A percentile compares a stretch with the other conserved stretches of the same genome.
Evolutionary conservation across 129 eudicot genomes (phyloP).

Genomic region (Arctium minus): DNA sequence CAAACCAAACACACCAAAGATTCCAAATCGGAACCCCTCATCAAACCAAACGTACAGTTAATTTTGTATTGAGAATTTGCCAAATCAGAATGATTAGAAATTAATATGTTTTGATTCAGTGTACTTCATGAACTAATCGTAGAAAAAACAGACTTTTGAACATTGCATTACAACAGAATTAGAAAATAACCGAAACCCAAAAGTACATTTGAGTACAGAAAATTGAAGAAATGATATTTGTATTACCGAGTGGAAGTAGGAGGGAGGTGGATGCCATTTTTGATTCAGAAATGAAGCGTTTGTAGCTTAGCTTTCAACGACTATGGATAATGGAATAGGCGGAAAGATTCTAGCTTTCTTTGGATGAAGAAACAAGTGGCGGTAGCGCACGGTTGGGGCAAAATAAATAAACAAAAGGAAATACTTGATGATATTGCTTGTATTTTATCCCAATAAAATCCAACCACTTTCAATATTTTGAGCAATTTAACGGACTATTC

Average conservation of each 20-base stretch:
- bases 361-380: not conserved
- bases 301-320: not conserved
- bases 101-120: not conserved
- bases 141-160: not conserved
- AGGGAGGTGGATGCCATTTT: slow-evolving; percentile 33
- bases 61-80: not conserved
- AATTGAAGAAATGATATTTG: not conserved
- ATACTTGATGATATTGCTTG: too few relatives aligned
- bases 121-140: not conserved
- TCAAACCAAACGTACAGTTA: not conserved
- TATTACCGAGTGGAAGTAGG: slow-evolving; percentile 34
- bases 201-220: not conserved
- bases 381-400: not conserved
- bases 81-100: not conserved
- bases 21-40: too few relatives aligned
- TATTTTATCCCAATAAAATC: too few relatives aligned
- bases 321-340: slow-evolving; percentile 23
- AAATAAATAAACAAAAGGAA: too few relatives aligned
- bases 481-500: too few relatives aligned
- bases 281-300: slow-evolving; percentile 6
- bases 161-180: not conserved
- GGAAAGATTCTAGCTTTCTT: slow-evolving; percentile 11
- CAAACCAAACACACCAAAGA: too few relatives aligned
- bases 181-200: not conserved
- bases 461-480: too few relatives aligned